Base-by-base conservation (phyloP, 2,329 filamentous ascomycete genomes). In the Colletotrichum viniferum region DNA sequence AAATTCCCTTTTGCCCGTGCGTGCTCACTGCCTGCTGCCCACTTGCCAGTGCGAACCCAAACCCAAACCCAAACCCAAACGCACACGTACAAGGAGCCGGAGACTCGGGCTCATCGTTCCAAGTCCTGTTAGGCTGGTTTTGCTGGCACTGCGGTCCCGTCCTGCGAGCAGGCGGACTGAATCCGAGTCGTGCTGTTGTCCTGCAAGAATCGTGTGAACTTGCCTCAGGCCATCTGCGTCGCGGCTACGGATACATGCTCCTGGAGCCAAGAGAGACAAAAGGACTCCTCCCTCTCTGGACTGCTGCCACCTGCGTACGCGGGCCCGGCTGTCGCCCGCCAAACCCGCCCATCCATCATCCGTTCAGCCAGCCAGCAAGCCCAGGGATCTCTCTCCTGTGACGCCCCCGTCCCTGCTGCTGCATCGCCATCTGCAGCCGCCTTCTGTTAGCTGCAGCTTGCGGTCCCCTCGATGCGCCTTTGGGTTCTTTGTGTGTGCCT, bases 331-430 rank as follows among this genome's bases (percentile, higher is more conserved):
- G 8, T 61, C 28, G 34, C 72, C 68, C 68, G 67, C 52, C 71
- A 65, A 74, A 70, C 71, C 66, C 72, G 68, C 60, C 68, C 73
- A 68, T 52, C 62, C 66, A 69, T 52, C 55, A 73, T 52, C 55
- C 66, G 60, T 52, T 36, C 66, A 38, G 9, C 56, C 26, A 38
- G 18, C 65, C 34, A 66, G 52, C 26, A 24, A 64, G 24, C 32
- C 48, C 68, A 74, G 69, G 56, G 73, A 73, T 75, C 71, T 73
- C 43, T 69, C 30, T 61, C 21, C 18, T 48, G 43, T 56, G 64
- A 43, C 38, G 61, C 55, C 70, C 30, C 36, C 55, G 55, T 68
- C 66, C 71, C 36, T 64, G 58, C 18, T 65, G 43, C 71, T 70
- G 73, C 66, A 73, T 70, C 56, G 64, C 62, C 73, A 63, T 61